A percentile compares a stretch with the other conserved stretches of the same genome.
Conservation (phyloP, 495 filamentous ascomycete genomes). For the Paragyromitra xinjiangensis region DNA sequence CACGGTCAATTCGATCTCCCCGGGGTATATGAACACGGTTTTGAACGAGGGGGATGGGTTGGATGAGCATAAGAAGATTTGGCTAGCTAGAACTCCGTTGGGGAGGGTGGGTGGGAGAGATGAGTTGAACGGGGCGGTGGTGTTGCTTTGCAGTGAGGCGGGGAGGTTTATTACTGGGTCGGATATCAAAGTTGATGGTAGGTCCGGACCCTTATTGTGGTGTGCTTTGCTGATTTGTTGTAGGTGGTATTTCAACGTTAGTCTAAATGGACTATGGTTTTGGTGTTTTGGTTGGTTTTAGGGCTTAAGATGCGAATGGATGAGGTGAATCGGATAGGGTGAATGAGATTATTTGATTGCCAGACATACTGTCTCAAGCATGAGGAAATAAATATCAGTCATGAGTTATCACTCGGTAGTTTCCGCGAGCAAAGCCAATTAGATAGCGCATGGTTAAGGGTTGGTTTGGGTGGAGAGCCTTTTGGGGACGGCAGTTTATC, state of each 20-base stretch:
- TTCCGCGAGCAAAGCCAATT: background rate
- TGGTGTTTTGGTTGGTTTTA: background rate
- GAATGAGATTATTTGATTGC: no score
- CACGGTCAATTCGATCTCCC: slow-evolving; percentile 73
- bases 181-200: slow-evolving; percentile 69
- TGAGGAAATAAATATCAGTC: background rate
- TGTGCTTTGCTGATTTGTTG: background rate
- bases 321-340: background rate
- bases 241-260: slow-evolving; percentile 26
- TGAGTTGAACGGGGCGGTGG: slow-evolving; percentile 73
- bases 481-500: no score
- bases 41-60: slow-evolving; percentile 73
- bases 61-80: slow-evolving; percentile 65
- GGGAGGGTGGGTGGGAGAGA: slow-evolving; percentile 72
- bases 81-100: slow-evolving; percentile 71
- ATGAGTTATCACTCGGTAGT: background rate
- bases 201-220: background rate
- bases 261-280: background rate
- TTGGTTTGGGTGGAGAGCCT: no score
- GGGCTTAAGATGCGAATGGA: background rate
- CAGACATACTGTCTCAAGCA: background rate
- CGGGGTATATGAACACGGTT: slow-evolving; percentile 85
- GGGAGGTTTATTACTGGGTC: slow-evolving; percentile 75
- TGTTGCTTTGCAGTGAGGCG: slow-evolving; percentile 70
- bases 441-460: no score